phyloP scores from a whole-genome alignment of 2,329 filamentous ascomycete genomes.

The Xylaria sp. region DNA sequence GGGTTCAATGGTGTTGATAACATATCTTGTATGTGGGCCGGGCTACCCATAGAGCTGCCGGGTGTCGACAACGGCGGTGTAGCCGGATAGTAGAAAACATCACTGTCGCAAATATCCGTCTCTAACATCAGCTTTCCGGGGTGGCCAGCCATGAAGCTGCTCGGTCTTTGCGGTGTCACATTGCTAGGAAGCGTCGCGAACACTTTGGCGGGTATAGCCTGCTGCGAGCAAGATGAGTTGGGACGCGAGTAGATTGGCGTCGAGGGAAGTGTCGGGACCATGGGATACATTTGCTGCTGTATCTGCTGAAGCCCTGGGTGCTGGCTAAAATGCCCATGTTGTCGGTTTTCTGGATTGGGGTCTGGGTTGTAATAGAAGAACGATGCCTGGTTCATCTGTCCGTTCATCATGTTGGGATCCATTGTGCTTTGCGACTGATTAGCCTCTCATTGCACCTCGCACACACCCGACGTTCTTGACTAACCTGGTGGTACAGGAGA shows the following conservation, averaged over 20 bases:
- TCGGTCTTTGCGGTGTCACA: constrained; percentile 80
- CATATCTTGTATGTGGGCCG: constrained; percentile 72
- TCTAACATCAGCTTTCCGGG: constrained; percentile 67
- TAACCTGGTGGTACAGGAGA: constrained; percentile 42
- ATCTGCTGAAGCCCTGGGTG: constrained; percentile 62
- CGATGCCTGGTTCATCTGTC: constrained; percentile 71
- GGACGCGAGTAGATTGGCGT: constrained; percentile 70
- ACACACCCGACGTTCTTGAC: constrained; percentile 18
- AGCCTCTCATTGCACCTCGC: constrained; percentile 32
- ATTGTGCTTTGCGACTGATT: constrained; percentile 53
- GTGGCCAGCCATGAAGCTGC: constrained; percentile 55
- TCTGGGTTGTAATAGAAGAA: constrained; percentile 91
- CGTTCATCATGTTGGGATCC: constrained; percentile 64
- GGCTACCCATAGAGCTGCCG: constrained; percentile 85
- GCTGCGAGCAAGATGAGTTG: constrained; percentile 68
- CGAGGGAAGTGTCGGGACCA: constrained; percentile 63
- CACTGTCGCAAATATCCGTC: constrained; percentile 70
- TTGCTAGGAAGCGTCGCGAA: constrained; percentile 64
- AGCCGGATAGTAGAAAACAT: constrained; percentile 75
- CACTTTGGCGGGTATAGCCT: constrained; percentile 55
- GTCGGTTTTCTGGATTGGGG: constrained; percentile 71
- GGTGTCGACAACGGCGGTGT: constrained; percentile 87
- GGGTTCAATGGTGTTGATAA: constrained; percentile 84
- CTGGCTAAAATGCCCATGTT: constrained; percentile 77
- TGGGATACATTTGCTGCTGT: constrained; percentile 58